Evolutionary conservation across 176 grass and related monocot species (phyloP).

Genomic region (Thinopyrum elongatum): DNA sequence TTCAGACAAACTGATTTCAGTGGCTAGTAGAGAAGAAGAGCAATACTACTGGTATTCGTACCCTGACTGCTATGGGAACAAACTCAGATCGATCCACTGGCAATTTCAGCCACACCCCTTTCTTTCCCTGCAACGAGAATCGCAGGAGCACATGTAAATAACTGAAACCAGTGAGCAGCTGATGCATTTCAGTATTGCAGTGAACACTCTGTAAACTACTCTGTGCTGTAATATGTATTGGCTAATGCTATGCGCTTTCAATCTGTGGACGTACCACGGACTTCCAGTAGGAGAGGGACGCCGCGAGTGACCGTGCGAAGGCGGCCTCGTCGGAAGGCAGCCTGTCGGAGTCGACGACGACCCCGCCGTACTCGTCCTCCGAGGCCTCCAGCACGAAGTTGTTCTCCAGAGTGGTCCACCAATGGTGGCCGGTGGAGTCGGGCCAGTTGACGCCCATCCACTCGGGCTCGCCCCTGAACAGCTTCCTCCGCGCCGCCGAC

Average conservation of each 20-base stretch:
- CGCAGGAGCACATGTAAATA: neutral
- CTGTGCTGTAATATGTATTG: too few species aligned
- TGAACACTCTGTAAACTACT: neutral
- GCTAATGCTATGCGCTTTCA: too few species aligned
- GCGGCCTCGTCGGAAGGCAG: constrained; percentile 48
- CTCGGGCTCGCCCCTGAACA: constrained; percentile 31
- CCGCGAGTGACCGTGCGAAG: constrained; percentile 54
- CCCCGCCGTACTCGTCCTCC: constrained; percentile 91
- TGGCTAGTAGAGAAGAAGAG: too few species aligned
- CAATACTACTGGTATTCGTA: constrained; percentile 17
- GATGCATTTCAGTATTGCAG: neutral
- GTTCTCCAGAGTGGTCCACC: constrained; percentile 49
- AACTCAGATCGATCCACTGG: constrained; percentile 64
- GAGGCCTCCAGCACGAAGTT: constrained; percentile 59
- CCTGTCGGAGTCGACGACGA: constrained; percentile 65
- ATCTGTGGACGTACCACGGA: constrained; percentile 29
- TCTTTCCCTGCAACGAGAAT: constrained; percentile 69
- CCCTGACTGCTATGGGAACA: constrained; percentile 87
- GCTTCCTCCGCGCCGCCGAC: constrained; percentile 46
- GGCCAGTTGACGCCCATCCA: constrained; percentile 29
- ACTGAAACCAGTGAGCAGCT: neutral
- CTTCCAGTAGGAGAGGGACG: constrained; percentile 81
- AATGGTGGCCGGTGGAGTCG: neutral
- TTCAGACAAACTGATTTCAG: neutral
- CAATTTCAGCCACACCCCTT: constrained; percentile 88